Base-by-base conservation (phyloP, 495 filamentous ascomycete species). In the Penicillium chermesinum region DNA sequence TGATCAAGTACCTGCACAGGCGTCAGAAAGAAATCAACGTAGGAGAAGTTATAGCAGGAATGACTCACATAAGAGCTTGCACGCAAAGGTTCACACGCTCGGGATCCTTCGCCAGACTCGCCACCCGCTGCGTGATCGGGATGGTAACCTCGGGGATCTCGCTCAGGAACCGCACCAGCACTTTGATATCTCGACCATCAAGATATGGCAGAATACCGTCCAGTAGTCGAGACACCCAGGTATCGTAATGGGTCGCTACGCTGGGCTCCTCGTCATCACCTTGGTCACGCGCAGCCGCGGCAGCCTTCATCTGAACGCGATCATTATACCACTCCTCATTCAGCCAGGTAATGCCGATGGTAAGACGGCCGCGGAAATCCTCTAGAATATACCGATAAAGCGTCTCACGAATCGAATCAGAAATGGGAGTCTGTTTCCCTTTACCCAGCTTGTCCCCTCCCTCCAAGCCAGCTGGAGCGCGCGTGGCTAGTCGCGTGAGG, bases 271-370 rank as follows among this genome's bases (percentile, higher is more conserved):
- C 44, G 13, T 75, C 64, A 0, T 75, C 67, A n/a, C 62, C 57
- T 2, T 70, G 69, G 7, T 61, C 55, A 15, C 71, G 70, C 16
- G 62, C 59, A 7, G 58, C 49, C 7, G 66, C 58, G 37, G 73
- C 69, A 38, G 59, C 56, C 30, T 66, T 60, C 64, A 76, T 67
- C 49, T 79, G 77, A 18, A 95, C 65, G 33, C 80, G 80, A 63
- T 96, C 94, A 59, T 89, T 93, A 68, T 95, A 97, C 91, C 91
- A 99, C 67, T 99, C 93, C 65, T 99, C 93, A 57, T 85, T 91
- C 19, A 97, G 73, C 93, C 93, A 99, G 14, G 83, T 79, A 44
- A 96, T 84, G 2, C 88, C 91, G 30, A 89, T 77, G 46, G 89
- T 89, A 46, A 97, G 87, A 17, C 91, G 82, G 33, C 78, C 81